These are phyloP conservation scores for Alternaria burnsii DNA, from an alignment of 2,329 filamentous ascomycete genomes.

Conservation along the genomic window DNA sequence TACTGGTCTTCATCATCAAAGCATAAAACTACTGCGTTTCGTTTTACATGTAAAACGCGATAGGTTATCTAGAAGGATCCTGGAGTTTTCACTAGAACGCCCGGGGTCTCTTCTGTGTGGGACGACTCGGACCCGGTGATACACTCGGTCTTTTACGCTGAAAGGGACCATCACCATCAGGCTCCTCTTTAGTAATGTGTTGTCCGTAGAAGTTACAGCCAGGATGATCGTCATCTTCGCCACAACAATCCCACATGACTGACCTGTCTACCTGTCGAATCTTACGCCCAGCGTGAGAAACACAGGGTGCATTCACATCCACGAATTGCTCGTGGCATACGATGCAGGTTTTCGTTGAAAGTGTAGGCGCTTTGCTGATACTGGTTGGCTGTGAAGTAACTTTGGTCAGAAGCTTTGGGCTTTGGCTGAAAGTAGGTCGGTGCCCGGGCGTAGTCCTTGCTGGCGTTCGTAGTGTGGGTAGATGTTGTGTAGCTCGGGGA, in stretches of 20 bases:
- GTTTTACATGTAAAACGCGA: neutral
- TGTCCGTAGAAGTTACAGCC: conserved; percentile 22
- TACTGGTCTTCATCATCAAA: neutral
- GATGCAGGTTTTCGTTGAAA: conserved; percentile 16
- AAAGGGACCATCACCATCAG: neutral
- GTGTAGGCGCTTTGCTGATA: neutral
- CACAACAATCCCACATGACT: conserved; percentile 21
- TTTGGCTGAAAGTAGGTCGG: neutral
- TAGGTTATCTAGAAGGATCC: neutral
- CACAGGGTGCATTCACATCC: conserved; percentile 18
- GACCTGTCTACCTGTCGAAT: neutral
- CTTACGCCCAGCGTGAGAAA: conserved; percentile 27
- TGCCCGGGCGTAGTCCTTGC: neutral
- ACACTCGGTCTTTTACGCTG: conserved; percentile 8
- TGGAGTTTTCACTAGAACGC: neutral
- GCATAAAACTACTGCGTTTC: neutral
- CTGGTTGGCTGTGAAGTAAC: neutral
- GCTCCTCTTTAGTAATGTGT: conserved; percentile 10
- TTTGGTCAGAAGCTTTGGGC: neutral
- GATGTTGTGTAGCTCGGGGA: neutral
- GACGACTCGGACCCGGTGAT: conserved; percentile 2
- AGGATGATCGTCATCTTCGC: conserved; percentile 8
- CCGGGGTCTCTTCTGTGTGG: conserved; percentile 4
- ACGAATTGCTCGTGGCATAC: conserved; percentile 24
- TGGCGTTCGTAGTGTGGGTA: neutral